A percentile compares a stretch with the other conserved stretches of the same genome.
Evolutionary conservation across 371 early-diverging fungal genomes (phyloP).

Genomic region (Mucor racemosus): DNA sequence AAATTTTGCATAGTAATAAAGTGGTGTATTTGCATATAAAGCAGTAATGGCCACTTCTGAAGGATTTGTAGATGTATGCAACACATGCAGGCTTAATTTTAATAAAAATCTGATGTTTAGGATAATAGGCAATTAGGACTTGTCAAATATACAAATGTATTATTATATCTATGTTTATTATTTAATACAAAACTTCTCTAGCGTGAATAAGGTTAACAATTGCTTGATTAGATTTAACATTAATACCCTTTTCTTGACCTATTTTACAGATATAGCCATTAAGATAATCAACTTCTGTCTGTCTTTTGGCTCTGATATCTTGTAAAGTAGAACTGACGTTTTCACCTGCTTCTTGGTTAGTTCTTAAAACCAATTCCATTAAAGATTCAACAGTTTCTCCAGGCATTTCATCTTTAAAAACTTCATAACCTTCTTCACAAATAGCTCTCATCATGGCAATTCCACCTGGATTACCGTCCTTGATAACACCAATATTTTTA

Average conservation of each 20-base stretch:
- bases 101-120: background rate
- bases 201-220: conserved; percentile 39
- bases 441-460: conserved; percentile 25
- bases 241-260: conserved; percentile 25
- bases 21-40: no score
- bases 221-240: conserved; percentile 23
- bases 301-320: conserved; percentile 42
- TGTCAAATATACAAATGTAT: background rate
- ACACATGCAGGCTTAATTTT: no score
- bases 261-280: conserved; percentile 57
- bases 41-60: background rate
- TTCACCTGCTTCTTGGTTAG: conserved; percentile 34
- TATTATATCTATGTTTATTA: background rate
- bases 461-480: conserved; percentile 20
- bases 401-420: conserved; percentile 35
- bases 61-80: background rate
- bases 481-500: conserved; percentile 46
- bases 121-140: background rate
- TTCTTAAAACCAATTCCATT: conserved; percentile 29
- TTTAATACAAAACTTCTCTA: conserved; percentile 26
- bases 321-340: conserved; percentile 66
- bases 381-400: conserved; percentile 30
- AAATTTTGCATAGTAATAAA: no score
- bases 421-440: conserved; percentile 36
- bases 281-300: conserved; percentile 66